Conservation (phyloP, 257 asterid genomes). For the Gynochthodes officinalis region DNA sequence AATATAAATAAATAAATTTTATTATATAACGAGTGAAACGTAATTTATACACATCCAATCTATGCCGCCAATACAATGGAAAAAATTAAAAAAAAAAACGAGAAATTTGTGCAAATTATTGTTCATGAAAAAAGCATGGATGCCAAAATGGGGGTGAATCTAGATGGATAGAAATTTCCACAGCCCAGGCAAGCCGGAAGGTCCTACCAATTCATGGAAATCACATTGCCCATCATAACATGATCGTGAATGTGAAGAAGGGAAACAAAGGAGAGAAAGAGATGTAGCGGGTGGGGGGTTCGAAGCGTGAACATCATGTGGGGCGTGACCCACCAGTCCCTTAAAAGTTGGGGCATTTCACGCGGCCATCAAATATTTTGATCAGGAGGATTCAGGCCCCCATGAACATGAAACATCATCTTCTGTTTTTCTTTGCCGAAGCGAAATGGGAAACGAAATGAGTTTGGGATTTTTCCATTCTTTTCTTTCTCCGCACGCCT, state of each 20-base stretch:
- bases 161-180: no score
- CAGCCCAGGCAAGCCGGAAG: no score
- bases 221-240: conserved; percentile 9
- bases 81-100: no score
- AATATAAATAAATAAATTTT: no score
- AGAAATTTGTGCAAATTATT: no score
- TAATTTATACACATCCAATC: no score
- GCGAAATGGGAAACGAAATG: no score
- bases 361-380: conserved; percentile 17
- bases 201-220: conserved; percentile 7
- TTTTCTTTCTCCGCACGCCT: conserved; percentile 5
- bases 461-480: conserved; percentile 15
- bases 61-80: no score
- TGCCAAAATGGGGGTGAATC: no score
- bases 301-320: conserved; percentile 45
- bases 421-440: conserved; percentile 10
- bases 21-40: no score
- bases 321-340: conserved; percentile 48
- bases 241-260: background rate
- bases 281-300: conserved; percentile 4
- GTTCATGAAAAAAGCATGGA: no score
- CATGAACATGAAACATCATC: background rate
- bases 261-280: conserved; percentile 1
- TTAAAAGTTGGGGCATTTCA: conserved; percentile 40
- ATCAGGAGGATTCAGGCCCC: no score